These are phyloP conservation scores for Boletus insuetus DNA, from an alignment of 768 basidiomycete species.

Conservation along the genomic window DNA sequence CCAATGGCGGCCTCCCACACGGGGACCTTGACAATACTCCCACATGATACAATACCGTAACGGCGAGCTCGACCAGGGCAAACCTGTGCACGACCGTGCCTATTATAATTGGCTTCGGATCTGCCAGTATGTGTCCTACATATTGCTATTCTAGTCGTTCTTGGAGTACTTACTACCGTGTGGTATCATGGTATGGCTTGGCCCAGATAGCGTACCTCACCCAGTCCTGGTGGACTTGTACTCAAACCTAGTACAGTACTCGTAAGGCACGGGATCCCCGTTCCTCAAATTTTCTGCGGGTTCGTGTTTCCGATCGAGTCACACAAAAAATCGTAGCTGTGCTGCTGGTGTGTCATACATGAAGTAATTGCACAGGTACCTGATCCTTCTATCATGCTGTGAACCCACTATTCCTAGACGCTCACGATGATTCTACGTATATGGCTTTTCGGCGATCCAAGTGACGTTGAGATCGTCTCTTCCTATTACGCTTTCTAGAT, in stretches of 20 bases:
- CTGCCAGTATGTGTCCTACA: background rate
- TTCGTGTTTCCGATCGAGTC: no score
- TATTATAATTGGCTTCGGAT: no score
- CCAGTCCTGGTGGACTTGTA: background rate
- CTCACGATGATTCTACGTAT: background rate
- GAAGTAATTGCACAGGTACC: no score
- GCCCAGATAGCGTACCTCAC: background rate
- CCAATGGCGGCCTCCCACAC: no score
- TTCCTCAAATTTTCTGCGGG: background rate
- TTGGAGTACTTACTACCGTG: no score
- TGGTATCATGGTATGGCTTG: background rate
- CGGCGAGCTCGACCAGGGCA: background rate
- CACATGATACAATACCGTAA: background rate
- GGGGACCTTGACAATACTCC: background rate
- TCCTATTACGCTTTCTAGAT: no score
- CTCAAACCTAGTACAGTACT: background rate
- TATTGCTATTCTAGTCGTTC: background rate
- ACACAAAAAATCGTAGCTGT: background rate
- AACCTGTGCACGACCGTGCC: background rate
- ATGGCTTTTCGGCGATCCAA: background rate
- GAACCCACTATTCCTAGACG: background rate
- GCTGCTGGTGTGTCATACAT: background rate
- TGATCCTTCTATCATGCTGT: background rate
- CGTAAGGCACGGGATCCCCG: no score
- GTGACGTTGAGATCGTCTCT: constrained; percentile 6